phyloP scores from a whole-genome alignment of 148 eudicot species.

The Rhododendron simsii region DNA sequence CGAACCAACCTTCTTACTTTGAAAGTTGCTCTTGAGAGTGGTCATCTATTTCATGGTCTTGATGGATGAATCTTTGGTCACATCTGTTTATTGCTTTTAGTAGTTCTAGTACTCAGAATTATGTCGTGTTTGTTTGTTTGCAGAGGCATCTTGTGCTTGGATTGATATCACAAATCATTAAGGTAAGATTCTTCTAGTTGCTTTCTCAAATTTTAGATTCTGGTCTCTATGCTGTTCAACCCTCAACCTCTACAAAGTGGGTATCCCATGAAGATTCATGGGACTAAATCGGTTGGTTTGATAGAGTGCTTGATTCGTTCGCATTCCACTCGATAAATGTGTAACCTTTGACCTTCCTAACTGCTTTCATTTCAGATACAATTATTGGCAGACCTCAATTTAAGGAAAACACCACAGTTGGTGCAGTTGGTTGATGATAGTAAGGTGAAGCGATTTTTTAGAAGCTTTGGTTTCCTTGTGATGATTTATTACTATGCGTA shows the following conservation, averaged over 20 bases:
- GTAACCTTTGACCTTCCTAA: conserved; percentile 5
- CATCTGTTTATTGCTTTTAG: not conserved
- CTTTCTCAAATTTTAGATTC: not conserved
- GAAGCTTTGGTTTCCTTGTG: not conserved
- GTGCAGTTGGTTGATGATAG: conserved; percentile 88
- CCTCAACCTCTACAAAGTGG: not conserved
- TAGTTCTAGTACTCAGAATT: not conserved
- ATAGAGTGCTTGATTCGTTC: not conserved
- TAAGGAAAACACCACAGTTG: conserved; percentile 93
- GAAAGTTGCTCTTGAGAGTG: conserved; percentile 4
- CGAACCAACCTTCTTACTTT: not conserved
- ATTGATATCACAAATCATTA: conserved; percentile 92
- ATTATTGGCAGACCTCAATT: conserved; percentile 95
- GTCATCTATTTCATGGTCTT: not conserved
- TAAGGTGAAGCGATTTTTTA: conserved; percentile 47
- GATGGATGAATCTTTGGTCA: not conserved
- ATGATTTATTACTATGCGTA: not conserved
- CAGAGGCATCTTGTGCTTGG: conserved; percentile 99
- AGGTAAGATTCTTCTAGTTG: conserved; percentile 41
- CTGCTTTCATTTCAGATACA: conserved; percentile 60
- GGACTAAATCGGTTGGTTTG: not conserved
- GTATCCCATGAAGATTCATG: not conserved
- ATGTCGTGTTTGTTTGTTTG: not conserved
- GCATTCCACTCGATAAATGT: conserved; percentile 7
- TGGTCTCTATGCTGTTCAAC: not conserved